These are phyloP conservation scores for Sequoia sempervirens DNA, from an alignment of 75 land plant species.

Conservation along the genomic window DNA sequence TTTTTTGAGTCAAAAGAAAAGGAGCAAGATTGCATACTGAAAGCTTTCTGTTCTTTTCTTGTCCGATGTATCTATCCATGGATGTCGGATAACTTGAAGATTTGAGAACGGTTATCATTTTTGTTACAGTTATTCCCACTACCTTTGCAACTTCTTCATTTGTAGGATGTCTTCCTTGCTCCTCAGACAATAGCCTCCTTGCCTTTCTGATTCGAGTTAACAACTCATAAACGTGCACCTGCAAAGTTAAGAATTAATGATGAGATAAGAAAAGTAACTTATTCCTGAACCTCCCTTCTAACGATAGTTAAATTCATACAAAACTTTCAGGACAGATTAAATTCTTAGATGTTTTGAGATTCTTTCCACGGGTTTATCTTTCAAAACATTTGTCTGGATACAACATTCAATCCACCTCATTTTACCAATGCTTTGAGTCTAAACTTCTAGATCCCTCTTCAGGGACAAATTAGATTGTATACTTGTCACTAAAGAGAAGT, in stretches of 20 bases:
- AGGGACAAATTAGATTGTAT: background rate
- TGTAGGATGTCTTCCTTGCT: conserved; percentile 59
- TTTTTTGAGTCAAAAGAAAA: background rate
- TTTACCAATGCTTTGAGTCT: background rate
- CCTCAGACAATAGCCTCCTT: conserved; percentile 56
- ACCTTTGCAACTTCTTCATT: conserved; percentile 77
- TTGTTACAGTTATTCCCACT: conserved; percentile 67
- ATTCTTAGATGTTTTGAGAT: background rate
- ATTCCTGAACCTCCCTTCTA: background rate
- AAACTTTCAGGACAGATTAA: background rate
- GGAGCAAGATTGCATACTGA: conserved; percentile 42
- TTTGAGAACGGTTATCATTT: conserved; percentile 45
- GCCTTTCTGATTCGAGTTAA: conserved; percentile 71
- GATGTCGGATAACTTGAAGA: conserved; percentile 75
- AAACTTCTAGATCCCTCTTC: background rate
- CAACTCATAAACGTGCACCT: conserved; percentile 87
- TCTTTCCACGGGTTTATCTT: background rate
- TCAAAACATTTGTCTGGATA: background rate
- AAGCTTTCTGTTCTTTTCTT: conserved; percentile 49
- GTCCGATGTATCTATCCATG: conserved; percentile 64
- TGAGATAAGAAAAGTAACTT: background rate
- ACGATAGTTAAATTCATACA: background rate
- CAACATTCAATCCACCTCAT: background rate
- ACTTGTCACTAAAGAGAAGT: background rate
- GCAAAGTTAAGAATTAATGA: conserved; percentile 1